These are phyloP conservation scores for Vigna mungo DNA, from an alignment of 306 rosid genomes.

Conservation along the genomic window DNA sequence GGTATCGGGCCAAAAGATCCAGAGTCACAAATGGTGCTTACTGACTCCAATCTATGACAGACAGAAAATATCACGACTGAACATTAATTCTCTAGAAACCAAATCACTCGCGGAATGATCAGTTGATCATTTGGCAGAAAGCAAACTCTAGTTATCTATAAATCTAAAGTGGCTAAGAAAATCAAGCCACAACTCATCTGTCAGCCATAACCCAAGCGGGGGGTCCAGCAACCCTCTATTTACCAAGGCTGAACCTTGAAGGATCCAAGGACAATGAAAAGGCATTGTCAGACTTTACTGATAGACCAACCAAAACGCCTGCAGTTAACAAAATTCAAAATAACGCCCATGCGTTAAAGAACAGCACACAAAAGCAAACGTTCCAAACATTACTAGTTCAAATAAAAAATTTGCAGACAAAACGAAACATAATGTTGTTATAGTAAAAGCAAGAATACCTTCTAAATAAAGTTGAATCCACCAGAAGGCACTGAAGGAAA, in stretches of 20 bases:
- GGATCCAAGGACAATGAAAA: constrained; percentile 40
- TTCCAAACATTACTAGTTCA: not conserved
- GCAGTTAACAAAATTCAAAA: constrained; percentile 41
- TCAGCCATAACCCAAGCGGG: constrained; percentile 54
- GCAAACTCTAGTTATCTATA: constrained; percentile 22
- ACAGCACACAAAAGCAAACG: not conserved
- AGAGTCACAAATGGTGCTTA: constrained; percentile 25
- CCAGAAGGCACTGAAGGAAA: constrained; percentile 69
- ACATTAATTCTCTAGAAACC: constrained; percentile 34
- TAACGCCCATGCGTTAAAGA: not conserved
- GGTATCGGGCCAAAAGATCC: constrained; percentile 53
- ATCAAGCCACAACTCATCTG: constrained; percentile 37
- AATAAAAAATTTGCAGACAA: not conserved
- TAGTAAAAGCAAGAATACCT: constrained; percentile 46
- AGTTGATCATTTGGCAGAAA: constrained; percentile 6
- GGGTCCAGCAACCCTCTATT: constrained; percentile 52
- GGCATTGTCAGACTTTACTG: constrained; percentile 39
- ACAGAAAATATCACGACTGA: constrained; percentile 30
- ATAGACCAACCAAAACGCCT: constrained; percentile 41
- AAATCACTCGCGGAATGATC: constrained; percentile 10
- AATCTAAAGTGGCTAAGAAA: constrained; percentile 41
- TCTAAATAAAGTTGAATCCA: constrained; percentile 78
- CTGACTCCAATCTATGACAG: constrained; percentile 46
- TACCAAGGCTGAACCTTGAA: constrained; percentile 40
- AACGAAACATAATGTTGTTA: not conserved